phyloP scores from a whole-genome alignment of 164 flowering plant species.

The Macadamia integrifolia region DNA sequence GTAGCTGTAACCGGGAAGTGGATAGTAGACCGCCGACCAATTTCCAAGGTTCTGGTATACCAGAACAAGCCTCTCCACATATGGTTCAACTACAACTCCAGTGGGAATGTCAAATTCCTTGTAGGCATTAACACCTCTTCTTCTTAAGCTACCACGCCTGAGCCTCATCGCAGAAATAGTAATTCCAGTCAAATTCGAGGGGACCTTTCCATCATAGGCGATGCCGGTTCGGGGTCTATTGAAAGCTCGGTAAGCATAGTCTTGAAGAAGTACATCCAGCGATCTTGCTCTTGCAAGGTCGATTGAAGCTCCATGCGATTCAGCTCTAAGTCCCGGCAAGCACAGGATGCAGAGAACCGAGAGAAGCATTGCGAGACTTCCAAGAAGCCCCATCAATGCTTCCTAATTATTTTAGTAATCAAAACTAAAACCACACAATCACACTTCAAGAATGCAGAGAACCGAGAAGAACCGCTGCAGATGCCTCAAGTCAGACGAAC shows the following conservation, averaged over 20 bases:
- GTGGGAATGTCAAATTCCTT: conserved; percentile 59
- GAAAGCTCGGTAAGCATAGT: conserved; percentile 72
- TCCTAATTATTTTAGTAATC: not conserved
- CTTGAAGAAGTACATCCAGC: conserved; percentile 82
- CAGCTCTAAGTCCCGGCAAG: conserved; percentile 25
- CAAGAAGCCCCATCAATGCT: conserved; percentile 56
- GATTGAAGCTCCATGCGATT: conserved; percentile 13
- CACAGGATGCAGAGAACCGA: conserved; percentile 14
- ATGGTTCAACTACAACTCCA: conserved; percentile 62
- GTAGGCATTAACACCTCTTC: conserved; percentile 41
- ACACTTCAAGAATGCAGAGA: not conserved
- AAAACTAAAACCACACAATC: not conserved
- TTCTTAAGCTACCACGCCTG: conserved; percentile 70
- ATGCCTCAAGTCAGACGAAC: too few relatives aligned
- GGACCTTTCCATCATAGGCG: conserved; percentile 42
- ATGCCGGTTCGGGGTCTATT: conserved; percentile 61
- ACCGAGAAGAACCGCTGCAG: too few relatives aligned
- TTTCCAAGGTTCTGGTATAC: conserved; percentile 24
- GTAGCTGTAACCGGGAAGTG: conserved; percentile 45
- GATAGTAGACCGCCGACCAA: conserved; percentile 56
- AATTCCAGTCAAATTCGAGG: conserved; percentile 64
- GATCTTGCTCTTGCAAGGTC: not conserved
- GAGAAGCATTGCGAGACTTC: conserved; percentile 37
- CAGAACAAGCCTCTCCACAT: conserved; percentile 72
- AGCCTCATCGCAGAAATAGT: conserved; percentile 66